Evolutionary conservation across 306 rosid genomes (phyloP).

Genomic region (Acacia confusa): DNA sequence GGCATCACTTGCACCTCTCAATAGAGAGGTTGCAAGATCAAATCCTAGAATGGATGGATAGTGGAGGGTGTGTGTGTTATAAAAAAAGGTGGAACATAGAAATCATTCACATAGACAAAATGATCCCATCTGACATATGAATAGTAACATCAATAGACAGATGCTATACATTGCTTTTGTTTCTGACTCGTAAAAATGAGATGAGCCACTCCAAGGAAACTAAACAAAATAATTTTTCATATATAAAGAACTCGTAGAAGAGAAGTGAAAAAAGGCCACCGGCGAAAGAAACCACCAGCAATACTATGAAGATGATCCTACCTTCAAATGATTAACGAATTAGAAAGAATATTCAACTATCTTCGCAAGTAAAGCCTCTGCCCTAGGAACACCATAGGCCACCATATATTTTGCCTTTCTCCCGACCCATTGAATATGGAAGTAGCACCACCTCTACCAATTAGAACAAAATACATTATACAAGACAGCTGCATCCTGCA

Average conservation of each 20-base stretch:
- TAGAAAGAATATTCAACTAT: conserved; percentile 49
- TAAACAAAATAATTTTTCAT: conserved; percentile 45
- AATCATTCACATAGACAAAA: conserved; percentile 26
- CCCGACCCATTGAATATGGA: conserved; percentile 23
- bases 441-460: conserved; percentile 23
- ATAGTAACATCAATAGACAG: conserved; percentile 39
- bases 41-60: no score
- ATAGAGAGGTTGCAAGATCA: no score
- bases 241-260: conserved; percentile 25
- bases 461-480: conserved; percentile 28
- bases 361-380: conserved; percentile 39
- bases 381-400: conserved; percentile 29
- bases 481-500: conserved; percentile 21
- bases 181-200: conserved; percentile 34
- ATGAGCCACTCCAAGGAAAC: conserved; percentile 37
- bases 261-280: conserved; percentile 22
- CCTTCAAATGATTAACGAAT: conserved; percentile 48
- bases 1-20: no score
- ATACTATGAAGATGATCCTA: conserved; percentile 21
- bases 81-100: neutral
- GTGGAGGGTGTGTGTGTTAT: no score
- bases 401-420: conserved; percentile 29
- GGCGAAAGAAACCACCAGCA: conserved; percentile 28
- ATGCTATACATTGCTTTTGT: conserved; percentile 41
- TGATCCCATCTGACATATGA: conserved; percentile 30